Conservation (phyloP, 2,329 filamentous ascomycete species). For the Trichoderma pleuroti region DNA sequence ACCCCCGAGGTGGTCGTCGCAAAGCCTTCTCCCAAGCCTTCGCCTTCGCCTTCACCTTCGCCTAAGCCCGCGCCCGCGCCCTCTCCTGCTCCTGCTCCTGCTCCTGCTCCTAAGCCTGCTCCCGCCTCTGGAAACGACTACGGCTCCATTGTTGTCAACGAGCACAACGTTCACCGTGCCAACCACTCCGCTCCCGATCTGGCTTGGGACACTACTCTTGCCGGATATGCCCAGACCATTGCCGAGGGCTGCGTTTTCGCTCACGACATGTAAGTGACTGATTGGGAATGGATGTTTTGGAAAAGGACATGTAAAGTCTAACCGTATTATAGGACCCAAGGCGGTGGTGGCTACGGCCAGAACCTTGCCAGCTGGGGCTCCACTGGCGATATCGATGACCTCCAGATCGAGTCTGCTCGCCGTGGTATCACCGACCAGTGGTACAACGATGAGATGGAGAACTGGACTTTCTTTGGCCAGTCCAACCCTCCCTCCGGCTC, state of each 20-base stretch:
- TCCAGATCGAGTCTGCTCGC: slow-evolving; percentile 54
- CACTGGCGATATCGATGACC: slow-evolving; percentile 34
- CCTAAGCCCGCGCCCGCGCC: background rate
- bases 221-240: slow-evolving; percentile 58
- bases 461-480: slow-evolving; percentile 58
- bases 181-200: slow-evolving; percentile 72
- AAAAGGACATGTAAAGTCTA: background rate
- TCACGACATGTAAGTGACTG: slow-evolving; percentile 68
- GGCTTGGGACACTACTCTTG: slow-evolving; percentile 62
- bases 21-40: background rate
- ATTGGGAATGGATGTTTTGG: background rate
- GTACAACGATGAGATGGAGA: slow-evolving; percentile 76
- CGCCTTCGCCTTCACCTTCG: background rate
- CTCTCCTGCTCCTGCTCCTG: slow-evolving; percentile 9
- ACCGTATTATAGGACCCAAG: slow-evolving; percentile 48
- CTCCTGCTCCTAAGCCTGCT: slow-evolving; percentile 16
- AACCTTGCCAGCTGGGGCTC: slow-evolving; percentile 73
- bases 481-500: slow-evolving; percentile 54
- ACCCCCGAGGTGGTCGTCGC: background rate
- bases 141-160: slow-evolving; percentile 50
- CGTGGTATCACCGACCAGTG: slow-evolving; percentile 75
- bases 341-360: slow-evolving; percentile 71
- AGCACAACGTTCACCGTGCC: slow-evolving; percentile 82
- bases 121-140: slow-evolving; percentile 28
- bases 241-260: slow-evolving; percentile 67